Conservation (phyloP, 352 stramenopile species). For the Pythium rhizo-oryzae region DNA sequence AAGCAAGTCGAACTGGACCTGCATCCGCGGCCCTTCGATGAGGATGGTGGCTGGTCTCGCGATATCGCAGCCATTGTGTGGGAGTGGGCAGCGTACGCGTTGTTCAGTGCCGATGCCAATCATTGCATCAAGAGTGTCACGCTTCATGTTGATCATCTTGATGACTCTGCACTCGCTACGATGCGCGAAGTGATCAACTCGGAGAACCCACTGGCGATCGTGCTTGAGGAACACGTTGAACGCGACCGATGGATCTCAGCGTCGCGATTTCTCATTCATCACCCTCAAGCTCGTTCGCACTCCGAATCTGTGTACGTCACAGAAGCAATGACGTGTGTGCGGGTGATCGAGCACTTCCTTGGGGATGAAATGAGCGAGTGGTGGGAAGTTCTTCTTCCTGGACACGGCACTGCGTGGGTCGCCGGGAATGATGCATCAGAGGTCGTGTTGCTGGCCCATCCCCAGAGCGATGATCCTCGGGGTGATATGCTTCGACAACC, state of each 20-base stretch:
- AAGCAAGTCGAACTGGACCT: no score
- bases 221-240: background rate
- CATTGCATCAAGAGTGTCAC: background rate
- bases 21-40: no score
- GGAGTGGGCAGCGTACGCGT: background rate
- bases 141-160: background rate
- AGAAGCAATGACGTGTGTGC: background rate
- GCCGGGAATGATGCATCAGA: background rate
- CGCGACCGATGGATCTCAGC: background rate
- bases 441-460: no score
- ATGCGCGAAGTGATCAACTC: background rate
- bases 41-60: no score
- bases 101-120: constrained; percentile 1
- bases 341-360: constrained; percentile 1
- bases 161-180: background rate
- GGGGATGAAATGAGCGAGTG: background rate
- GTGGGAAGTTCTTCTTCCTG: background rate
- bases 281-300: background rate
- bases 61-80: background rate
- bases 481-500: no score
- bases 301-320: background rate
- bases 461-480: no score
- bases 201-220: background rate
- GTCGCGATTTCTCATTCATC: background rate
- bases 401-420: background rate